Evolutionary conservation across 495 filamentous ascomycete species (phyloP).

Genomic region (Geopyxis carbonaria): DNA sequence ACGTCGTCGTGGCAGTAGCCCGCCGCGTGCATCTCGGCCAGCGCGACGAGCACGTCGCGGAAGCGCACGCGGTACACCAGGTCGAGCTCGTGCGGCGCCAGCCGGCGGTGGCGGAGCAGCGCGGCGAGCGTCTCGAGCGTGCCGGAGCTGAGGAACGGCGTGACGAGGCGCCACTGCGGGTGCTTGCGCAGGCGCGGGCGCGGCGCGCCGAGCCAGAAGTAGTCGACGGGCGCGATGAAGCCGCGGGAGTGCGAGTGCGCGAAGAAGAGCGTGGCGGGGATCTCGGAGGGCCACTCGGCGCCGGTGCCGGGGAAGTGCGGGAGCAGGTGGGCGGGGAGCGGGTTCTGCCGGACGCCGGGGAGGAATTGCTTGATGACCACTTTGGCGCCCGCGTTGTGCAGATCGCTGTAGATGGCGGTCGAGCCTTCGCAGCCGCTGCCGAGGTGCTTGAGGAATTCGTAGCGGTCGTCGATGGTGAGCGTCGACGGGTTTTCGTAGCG

Average conservation of each 20-base stretch:
- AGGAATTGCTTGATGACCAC: slow-evolving; percentile 8
- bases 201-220: slow-evolving; percentile 2
- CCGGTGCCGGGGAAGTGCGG: background rate
- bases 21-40: slow-evolving; percentile 4
- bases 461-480: slow-evolving; percentile 1
- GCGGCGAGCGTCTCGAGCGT: slow-evolving; percentile 4
- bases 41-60: background rate
- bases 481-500: background rate
- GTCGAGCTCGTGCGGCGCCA: slow-evolving; percentile 6
- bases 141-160: slow-evolving; percentile 6
- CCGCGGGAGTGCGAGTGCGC: background rate
- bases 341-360: slow-evolving; percentile 4
- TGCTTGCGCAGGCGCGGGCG: too few relatives aligned
- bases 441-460: slow-evolving; percentile 3
- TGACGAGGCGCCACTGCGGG: slow-evolving; percentile 10
- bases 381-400: background rate
- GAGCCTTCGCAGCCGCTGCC: slow-evolving; percentile 7
- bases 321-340: slow-evolving; percentile 4
- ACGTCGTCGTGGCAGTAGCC: slow-evolving; percentile 23
- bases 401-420: slow-evolving; percentile 4
- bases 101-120: background rate
- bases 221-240: slow-evolving; percentile 5
- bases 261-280: slow-evolving; percentile 9
- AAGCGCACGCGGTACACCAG: slow-evolving; percentile 3
- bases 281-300: slow-evolving; percentile 6